Conservation (phyloP, 176 grass and related monocot genomes). For the Poa pratensis region DNA sequence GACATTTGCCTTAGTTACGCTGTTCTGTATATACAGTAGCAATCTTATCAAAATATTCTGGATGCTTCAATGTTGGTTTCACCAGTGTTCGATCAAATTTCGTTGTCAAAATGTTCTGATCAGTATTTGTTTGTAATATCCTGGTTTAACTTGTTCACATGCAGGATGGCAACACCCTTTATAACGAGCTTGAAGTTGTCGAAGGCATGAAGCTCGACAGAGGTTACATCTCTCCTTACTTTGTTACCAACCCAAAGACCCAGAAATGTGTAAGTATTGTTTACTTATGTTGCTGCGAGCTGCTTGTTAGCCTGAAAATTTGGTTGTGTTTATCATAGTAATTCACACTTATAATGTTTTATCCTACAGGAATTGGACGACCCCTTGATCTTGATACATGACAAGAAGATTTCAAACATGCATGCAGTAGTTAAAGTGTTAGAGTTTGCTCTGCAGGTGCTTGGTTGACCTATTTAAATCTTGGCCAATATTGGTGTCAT, state of each 20-base stretch:
- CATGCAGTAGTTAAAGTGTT: conserved; percentile 84
- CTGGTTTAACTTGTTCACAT: conserved; percentile 14
- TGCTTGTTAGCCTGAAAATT: not conserved
- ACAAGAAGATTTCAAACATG: conserved; percentile 90
- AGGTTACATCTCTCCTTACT: conserved; percentile 98
- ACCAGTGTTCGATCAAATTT: not conserved
- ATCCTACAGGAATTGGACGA: conserved; percentile 81
- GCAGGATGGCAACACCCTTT: conserved; percentile 92
- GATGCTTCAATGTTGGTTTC: not conserved
- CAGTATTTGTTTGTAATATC: conserved; percentile 2
- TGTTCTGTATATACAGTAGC: too few species aligned
- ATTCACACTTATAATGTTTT: not conserved
- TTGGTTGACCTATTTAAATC: not conserved
- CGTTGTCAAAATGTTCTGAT: not conserved
- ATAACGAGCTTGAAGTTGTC: conserved; percentile 97
- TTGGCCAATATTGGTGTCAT: not conserved
- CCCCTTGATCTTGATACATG: conserved; percentile 92
- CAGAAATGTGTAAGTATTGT: conserved; percentile 94
- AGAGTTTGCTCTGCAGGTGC: conserved; percentile 85
- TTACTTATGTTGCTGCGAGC: not conserved
- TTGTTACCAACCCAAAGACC: conserved; percentile 87
- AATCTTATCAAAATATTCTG: not conserved
- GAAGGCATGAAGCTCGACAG: conserved; percentile 99
- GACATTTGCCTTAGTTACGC: too few species aligned
- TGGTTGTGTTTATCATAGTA: not conserved